Evolutionary conservation across 2,329 filamentous ascomycete species (phyloP).

Genomic region (Achaetomium macrosporum): DNA sequence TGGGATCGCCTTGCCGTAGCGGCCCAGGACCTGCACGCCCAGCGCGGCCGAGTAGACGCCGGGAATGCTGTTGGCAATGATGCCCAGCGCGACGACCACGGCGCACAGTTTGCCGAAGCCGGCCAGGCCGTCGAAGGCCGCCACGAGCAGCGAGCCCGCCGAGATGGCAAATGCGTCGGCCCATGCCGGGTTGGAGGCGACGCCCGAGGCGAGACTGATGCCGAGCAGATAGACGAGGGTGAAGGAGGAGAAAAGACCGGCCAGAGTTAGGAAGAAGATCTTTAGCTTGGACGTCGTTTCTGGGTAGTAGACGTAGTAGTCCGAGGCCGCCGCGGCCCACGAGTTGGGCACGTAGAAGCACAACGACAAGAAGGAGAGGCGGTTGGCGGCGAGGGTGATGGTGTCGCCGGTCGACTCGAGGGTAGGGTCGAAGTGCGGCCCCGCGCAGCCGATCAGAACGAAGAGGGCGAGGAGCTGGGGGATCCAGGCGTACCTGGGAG

Average conservation of each 20-base stretch:
- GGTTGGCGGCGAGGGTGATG: slow-evolving; percentile 48
- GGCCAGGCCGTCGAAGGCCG: slow-evolving; percentile 53
- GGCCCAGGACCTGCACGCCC: slow-evolving; percentile 62
- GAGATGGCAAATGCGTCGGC: slow-evolving; percentile 50
- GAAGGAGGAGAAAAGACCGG: slow-evolving; percentile 52
- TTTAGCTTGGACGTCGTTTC: slow-evolving; percentile 25
- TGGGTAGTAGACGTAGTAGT: slow-evolving; percentile 56
- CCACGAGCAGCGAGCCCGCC: slow-evolving; percentile 59
- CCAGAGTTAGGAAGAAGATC: slow-evolving; percentile 51
- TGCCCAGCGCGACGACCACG: slow-evolving; percentile 56
- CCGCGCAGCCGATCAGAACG: slow-evolving; percentile 57
- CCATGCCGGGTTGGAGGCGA: slow-evolving; percentile 48
- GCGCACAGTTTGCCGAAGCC: slow-evolving; percentile 62
- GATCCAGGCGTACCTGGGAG: slow-evolving; percentile 52
- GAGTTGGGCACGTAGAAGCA: slow-evolving; percentile 60
- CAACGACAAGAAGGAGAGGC: slow-evolving; percentile 64
- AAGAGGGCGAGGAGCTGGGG: slow-evolving; percentile 56
- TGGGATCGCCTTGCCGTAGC: slow-evolving; percentile 52
- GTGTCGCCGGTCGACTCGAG: slow-evolving; percentile 45
- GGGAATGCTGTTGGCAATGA: slow-evolving; percentile 61
- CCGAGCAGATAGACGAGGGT: slow-evolving; percentile 56
- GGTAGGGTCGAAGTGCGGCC: slow-evolving; percentile 51
- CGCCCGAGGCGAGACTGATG: slow-evolving; percentile 56
- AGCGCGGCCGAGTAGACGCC: slow-evolving; percentile 60
- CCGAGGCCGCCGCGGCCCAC: slow-evolving; percentile 57